Percentiles rank a stretch among this genome's conserved stretches.
phyloP scores from a whole-genome alignment of 495 filamentous ascomycete genomes.

The Geoglossum glabrum region DNA sequence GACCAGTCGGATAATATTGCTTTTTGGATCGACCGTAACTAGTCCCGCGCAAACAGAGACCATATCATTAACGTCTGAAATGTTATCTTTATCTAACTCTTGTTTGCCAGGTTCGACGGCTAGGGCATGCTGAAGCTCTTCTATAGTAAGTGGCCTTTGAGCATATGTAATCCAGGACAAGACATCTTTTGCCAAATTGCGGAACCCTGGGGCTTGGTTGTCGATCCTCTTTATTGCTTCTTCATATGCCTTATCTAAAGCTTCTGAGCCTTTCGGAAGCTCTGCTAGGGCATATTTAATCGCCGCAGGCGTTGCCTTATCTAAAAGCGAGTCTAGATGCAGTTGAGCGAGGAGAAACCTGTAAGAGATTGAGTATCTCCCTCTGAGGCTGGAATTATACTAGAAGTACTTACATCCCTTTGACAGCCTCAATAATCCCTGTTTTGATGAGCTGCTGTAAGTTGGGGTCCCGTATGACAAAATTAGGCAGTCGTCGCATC shows the following conservation, averaged over 20 bases:
- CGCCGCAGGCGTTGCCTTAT: not conserved
- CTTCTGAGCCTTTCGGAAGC: not conserved
- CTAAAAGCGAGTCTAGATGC: not conserved
- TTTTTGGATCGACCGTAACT: constrained; percentile 27
- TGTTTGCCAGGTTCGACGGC: constrained; percentile 16
- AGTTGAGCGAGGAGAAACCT: not conserved
- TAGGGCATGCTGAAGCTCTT: constrained; percentile 29
- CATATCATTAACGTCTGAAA: constrained; percentile 20
- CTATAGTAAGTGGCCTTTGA: constrained; percentile 18
- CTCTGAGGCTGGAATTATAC: not conserved
- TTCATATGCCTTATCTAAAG: constrained; percentile 15
- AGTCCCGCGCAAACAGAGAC: constrained; percentile 32
- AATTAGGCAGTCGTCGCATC: not conserved
- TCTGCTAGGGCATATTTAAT: not conserved
- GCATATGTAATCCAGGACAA: constrained; percentile 28
- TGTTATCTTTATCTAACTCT: constrained; percentile 20
- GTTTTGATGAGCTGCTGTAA: not conserved
- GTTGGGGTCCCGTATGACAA: not conserved
- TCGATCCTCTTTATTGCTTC: constrained; percentile 25
- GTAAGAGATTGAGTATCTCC: not conserved
- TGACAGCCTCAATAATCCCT: not conserved
- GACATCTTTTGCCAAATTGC: constrained; percentile 18
- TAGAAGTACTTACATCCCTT: not conserved
- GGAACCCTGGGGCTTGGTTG: constrained; percentile 14
- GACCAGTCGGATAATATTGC: constrained; percentile 27